Percentiles rank a stretch among this genome's conserved stretches.
Conservation (phyloP, 192 early-diverging fungal genomes). For the Coemansia sp. region DNA sequence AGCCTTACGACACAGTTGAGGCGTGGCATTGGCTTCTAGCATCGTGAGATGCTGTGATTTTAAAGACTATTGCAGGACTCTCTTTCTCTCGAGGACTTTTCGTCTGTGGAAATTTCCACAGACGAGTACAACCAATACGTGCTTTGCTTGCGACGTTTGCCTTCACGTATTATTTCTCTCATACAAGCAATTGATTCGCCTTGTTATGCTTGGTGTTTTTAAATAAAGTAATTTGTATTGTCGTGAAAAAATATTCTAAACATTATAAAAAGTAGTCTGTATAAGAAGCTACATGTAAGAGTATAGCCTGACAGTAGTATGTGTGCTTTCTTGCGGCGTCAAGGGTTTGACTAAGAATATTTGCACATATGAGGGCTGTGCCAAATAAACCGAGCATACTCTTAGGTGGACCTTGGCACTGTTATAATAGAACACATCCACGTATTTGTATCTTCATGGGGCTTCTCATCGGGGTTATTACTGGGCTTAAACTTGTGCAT, state of each 20-base stretch:
- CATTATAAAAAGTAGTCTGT: not conserved
- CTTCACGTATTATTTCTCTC: no score
- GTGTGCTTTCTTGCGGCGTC: not conserved
- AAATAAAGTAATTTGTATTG: not conserved
- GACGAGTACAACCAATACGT: no score
- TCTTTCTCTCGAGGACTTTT: no score
- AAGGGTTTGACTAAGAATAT: not conserved
- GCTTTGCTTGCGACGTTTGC: no score
- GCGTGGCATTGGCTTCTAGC: constrained; percentile 32
- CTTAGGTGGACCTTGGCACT: not conserved
- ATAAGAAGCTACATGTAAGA: not conserved
- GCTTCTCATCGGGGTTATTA: no score
- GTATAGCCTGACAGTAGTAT: not conserved
- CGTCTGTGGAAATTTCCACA: no score
- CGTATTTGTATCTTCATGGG: not conserved
- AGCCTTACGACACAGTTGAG: constrained; percentile 32
- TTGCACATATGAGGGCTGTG: not conserved
- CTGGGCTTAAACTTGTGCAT: no score
- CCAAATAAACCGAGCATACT: not conserved
- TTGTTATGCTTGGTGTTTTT: not conserved
- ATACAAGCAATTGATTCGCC: no score
- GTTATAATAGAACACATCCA: not conserved
- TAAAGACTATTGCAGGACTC: no score
- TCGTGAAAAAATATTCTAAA: not conserved
- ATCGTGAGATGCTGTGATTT: not conserved